These are phyloP conservation scores for Scedosporium apiospermum DNA, from an alignment of 2,329 filamentous ascomycete genomes.

Conservation along the genomic window DNA sequence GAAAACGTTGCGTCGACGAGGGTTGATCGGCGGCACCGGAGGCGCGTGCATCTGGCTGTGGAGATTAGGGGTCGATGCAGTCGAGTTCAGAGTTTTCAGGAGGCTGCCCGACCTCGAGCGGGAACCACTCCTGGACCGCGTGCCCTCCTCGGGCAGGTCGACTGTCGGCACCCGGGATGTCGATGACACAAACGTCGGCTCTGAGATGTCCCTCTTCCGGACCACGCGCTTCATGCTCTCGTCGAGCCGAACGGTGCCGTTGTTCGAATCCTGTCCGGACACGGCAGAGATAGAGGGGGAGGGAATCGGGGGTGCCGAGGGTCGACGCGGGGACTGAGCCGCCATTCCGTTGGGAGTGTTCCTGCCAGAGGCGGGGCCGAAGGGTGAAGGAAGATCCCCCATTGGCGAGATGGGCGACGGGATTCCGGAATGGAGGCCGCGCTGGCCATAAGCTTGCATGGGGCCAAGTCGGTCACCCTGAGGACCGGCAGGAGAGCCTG, in stretches of 20 bases:
- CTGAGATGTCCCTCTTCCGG: conserved; percentile 39
- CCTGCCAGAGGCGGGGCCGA: conserved; percentile 18
- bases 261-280: conserved; percentile 8
- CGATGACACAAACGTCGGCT: conserved; percentile 37
- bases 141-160: conserved; percentile 23
- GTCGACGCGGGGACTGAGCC: conserved; percentile 20
- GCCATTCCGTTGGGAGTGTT: conserved; percentile 21
- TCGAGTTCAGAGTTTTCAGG: conserved; percentile 14
- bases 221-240: conserved; percentile 31
- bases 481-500: conserved; percentile 15
- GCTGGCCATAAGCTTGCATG: conserved; percentile 9
- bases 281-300: conserved; percentile 7
- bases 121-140: conserved; percentile 26
- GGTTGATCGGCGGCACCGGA: conserved; percentile 50
- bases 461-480: conserved; percentile 11
- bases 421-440: conserved; percentile 27
- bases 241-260: conserved; percentile 20
- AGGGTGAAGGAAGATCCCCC: conserved; percentile 21
- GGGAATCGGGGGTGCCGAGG: conserved; percentile 21
- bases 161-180: conserved; percentile 35
- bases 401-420: conserved; percentile 37
- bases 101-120: conserved; percentile 27
- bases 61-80: conserved; percentile 26
- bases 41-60: conserved; percentile 27
- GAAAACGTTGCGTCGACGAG: conserved; percentile 38